Percentiles rank a stretch among this genome's conserved stretches.
These are phyloP conservation scores for Gymnopilus junonius DNA, from an alignment of 768 basidiomycete species.

Conservation along the genomic window DNA sequence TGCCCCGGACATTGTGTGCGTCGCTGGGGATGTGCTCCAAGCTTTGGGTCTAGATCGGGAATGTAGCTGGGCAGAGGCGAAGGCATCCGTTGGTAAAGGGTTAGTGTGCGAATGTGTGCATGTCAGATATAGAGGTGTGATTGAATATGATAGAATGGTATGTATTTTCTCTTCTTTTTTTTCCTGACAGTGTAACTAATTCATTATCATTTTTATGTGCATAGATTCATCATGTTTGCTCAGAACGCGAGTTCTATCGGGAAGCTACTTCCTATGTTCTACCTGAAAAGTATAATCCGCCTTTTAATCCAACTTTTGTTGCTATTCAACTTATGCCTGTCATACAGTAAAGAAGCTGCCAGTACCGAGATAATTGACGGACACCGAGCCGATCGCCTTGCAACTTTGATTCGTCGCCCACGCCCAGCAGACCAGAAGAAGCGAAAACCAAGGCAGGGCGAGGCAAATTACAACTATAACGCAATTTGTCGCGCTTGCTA, in stretches of 20 bases:
- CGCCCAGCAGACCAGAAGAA: background rate
- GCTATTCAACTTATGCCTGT: background rate
- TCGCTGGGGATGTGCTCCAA: background rate
- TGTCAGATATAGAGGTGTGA: background rate
- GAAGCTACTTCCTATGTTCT: background rate
- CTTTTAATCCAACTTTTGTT: background rate
- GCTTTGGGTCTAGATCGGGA: background rate
- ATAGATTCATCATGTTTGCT: background rate
- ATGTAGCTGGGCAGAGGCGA: background rate
- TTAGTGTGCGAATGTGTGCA: background rate
- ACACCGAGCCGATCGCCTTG: background rate
- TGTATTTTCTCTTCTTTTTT: background rate
- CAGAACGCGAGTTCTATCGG: background rate
- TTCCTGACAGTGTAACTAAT: too few species aligned
- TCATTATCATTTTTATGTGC: too few species aligned
- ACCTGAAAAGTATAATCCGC: background rate
- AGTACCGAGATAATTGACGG: background rate
- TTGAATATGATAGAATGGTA: background rate
- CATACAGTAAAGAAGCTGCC: background rate
- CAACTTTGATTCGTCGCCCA: background rate
- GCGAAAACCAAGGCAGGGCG: background rate
- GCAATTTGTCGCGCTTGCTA: background rate
- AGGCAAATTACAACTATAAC: background rate
- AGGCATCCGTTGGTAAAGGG: background rate
- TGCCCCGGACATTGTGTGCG: background rate